Conservation (phyloP, 768 basidiomycete genomes). For the Pleurotus citrinopileatus region DNA sequence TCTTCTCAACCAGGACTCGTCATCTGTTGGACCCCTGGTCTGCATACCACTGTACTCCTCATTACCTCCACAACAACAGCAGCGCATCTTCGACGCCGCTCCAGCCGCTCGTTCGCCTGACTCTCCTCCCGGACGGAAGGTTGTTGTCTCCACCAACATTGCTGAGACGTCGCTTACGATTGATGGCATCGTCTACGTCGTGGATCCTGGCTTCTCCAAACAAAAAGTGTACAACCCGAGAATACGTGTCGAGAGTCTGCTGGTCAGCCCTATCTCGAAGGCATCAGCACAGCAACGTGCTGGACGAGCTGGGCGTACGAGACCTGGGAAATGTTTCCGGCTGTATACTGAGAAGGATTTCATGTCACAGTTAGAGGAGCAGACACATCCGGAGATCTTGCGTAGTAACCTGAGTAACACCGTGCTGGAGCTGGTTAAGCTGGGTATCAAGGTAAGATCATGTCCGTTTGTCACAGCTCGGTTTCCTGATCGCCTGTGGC, state of each 20-base stretch:
- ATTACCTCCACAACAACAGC: constrained; percentile 91
- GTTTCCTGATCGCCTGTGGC: neutral
- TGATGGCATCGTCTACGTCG: constrained; percentile 99
- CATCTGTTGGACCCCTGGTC: constrained; percentile 77
- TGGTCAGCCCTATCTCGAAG: constrained; percentile 95
- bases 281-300: constrained; percentile 95
- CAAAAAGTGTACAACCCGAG: constrained; percentile 98
- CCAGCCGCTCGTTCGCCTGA: constrained; percentile 58
- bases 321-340: constrained; percentile 96
- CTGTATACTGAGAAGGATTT: constrained; percentile 98
- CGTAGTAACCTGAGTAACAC: constrained; percentile 92
- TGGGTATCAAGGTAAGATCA: constrained; percentile 79
- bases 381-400: constrained; percentile 96
- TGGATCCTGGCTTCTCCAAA: constrained; percentile 96
- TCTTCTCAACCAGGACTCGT: constrained; percentile 64
- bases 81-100: constrained; percentile 92
- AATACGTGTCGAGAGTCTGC: constrained; percentile 90
- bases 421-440: constrained; percentile 90
- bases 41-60: constrained; percentile 96
- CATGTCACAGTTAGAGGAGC: constrained; percentile 92
- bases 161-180: constrained; percentile 98
- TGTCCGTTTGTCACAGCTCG: too few relatives aligned
- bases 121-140: constrained; percentile 87
- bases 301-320: constrained; percentile 92
- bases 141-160: constrained; percentile 95